Evolutionary conservation across 2,329 filamentous ascomycete species (phyloP).

Genomic region (Aspergillus latus): DNA sequence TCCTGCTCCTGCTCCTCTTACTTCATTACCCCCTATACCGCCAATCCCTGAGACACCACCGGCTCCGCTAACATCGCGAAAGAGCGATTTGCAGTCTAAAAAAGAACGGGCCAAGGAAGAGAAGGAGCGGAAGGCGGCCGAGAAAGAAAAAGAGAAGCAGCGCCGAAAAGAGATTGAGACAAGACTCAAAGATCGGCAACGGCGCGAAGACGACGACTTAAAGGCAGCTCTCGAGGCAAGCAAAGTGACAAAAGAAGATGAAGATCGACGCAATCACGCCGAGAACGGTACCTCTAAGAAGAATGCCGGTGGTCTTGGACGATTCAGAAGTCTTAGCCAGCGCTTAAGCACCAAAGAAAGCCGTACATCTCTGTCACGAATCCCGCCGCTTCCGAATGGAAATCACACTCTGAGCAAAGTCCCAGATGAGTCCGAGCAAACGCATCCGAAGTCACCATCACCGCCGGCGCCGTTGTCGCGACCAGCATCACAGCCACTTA

Average conservation of each 20-base stretch:
- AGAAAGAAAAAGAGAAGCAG: constrained; percentile 52
- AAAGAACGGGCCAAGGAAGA: constrained; percentile 63
- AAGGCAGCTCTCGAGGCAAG: constrained; percentile 66
- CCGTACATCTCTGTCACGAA: constrained; percentile 29
- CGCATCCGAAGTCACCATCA: constrained; percentile 3
- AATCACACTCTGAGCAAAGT: constrained; percentile 14
- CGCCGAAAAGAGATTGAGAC: constrained; percentile 61
- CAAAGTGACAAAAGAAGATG: constrained; percentile 61
- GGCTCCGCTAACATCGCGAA: constrained; percentile 51
- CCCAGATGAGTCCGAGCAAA: constrained; percentile 14
- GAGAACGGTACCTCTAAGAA: constrained; percentile 43
- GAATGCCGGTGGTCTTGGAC: constrained; percentile 54
- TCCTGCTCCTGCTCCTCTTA: constrained; percentile 23
- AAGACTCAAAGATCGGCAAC: constrained; percentile 46
- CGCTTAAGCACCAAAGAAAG: constrained; percentile 57
- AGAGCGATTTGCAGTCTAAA: constrained; percentile 66
- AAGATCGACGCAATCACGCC: constrained; percentile 39
- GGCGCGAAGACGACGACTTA: constrained; percentile 59
- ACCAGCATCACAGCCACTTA: constrained; percentile 7
- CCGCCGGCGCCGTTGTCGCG: background rate
- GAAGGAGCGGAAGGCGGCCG: constrained; percentile 55
- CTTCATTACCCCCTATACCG: constrained; percentile 24
- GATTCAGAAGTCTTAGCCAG: constrained; percentile 75
- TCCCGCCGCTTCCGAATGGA: constrained; percentile 24
- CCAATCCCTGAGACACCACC: constrained; percentile 36